Base-by-base conservation (phyloP, 1,284 basidiomycete species). In the Phylloboletellus chloephorus region DNA sequence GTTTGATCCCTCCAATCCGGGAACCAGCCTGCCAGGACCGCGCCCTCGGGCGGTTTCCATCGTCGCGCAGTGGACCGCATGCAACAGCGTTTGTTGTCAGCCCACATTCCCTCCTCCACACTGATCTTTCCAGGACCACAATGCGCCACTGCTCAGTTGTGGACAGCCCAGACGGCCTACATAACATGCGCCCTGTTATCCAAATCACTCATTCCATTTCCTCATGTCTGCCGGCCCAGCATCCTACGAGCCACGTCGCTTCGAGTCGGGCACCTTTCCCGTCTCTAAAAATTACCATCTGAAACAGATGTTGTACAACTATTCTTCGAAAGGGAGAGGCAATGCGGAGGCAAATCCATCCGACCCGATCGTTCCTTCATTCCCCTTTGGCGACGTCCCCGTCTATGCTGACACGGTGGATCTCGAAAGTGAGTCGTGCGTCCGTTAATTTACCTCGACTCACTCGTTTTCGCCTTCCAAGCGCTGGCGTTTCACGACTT, bases 401-500 rank as follows among this genome's bases (percentile, higher is more conserved):
- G 44, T 65, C 8, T 58, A 56, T 21, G 52, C 58, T 3, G 53
- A 64, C 33, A 53, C 58, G 19, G 48, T 67, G 13, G 56, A 73
- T 43, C 64, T 69, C 24, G 51, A 64, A 54, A 56, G 69, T 69
- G 54, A 40, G 66, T 49, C 31, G 10, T 11, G 12, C 3, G 21
- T 32, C 17, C n/a, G 19, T 31, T 3, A 23, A 17, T 26, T 17
- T 3, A n/a, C 23, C 5, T 23, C 13, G 12, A 12, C 31, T 53
- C 31, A 40, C 43, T 23, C 40, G 11, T 12, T 3, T 30, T 30
- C 16, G n/a, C 15, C 31, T 16, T 24, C 15, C 16, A 35, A 73
- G 71, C 60, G 38, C 53, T 71, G 37, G 59, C 60, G 37, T 51
- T 67, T 41, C 58, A 69, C 37, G 49, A 66, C 12, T 48, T 66